These are phyloP conservation scores for Amanita pallidorosea DNA, from an alignment of 768 basidiomycete species.

Conservation along the genomic window DNA sequence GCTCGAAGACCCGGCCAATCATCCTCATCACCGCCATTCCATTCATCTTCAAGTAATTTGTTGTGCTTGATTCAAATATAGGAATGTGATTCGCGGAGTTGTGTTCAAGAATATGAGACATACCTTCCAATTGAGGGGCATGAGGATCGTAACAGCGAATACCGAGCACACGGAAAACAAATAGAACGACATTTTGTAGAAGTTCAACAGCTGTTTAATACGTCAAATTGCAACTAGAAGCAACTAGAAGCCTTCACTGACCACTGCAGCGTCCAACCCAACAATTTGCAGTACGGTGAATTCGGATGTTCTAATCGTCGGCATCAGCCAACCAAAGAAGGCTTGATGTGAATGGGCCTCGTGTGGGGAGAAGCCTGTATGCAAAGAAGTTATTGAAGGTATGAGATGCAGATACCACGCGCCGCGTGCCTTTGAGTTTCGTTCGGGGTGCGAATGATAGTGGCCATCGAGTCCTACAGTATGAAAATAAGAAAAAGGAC, in stretches of 20 bases:
- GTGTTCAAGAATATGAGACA: slow-evolving; percentile 13
- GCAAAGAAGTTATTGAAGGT: not conserved
- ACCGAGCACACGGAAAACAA: slow-evolving; percentile 82
- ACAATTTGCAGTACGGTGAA: slow-evolving; percentile 93
- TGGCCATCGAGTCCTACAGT: slow-evolving; percentile 81
- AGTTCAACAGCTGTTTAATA: slow-evolving; percentile 65
- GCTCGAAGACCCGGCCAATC: slow-evolving; percentile 32
- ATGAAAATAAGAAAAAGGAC: slow-evolving; percentile 84
- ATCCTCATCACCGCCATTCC: slow-evolving; percentile 26
- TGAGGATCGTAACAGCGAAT: slow-evolving; percentile 74
- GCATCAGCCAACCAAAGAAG: slow-evolving; percentile 95
- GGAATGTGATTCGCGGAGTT: not conserved
- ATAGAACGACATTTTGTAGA: slow-evolving; percentile 92
- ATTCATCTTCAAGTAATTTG: slow-evolving; percentile 55
- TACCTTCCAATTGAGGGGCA: slow-evolving; percentile 93
- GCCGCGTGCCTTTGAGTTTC: slow-evolving; percentile 68
- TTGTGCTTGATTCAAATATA: slow-evolving; percentile 41
- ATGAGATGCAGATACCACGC: slow-evolving; percentile 1
- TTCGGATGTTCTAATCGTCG: slow-evolving; percentile 84
- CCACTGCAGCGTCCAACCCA: slow-evolving; percentile 93
- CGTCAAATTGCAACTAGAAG: not conserved
- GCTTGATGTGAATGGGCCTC: slow-evolving; percentile 81
- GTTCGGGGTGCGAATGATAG: slow-evolving; percentile 88
- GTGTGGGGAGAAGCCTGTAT: slow-evolving; percentile 80
- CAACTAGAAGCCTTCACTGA: slow-evolving; percentile 25